phyloP scores from a whole-genome alignment of 2,329 filamentous ascomycete species.

The Exserohilum rostratum region DNA sequence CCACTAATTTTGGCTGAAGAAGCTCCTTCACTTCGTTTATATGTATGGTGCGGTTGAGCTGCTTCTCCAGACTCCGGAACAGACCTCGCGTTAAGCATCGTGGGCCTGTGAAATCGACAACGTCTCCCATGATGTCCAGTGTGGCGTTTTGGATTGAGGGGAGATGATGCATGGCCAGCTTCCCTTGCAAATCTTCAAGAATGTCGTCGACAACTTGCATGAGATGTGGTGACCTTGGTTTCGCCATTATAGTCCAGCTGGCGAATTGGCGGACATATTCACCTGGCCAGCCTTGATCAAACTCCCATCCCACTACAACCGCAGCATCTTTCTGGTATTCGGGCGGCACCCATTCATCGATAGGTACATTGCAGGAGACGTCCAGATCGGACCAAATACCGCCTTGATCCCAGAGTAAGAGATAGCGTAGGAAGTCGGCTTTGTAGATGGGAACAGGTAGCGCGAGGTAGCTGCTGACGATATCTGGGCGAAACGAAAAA shows the following conservation, averaged over 20 bases:
- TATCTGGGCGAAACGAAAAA: constrained; percentile 45
- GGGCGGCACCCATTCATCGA: constrained; percentile 47
- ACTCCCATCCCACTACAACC: constrained; percentile 50
- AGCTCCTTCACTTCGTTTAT: constrained; percentile 26
- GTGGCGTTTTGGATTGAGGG: constrained; percentile 23
- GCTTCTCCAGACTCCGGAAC: constrained; percentile 29
- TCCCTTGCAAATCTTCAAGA: constrained; percentile 21
- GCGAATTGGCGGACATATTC: constrained; percentile 33
- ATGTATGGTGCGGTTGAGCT: constrained; percentile 18
- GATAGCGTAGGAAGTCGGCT: constrained; percentile 53
- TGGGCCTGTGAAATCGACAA: constrained; percentile 40
- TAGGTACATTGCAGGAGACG: constrained; percentile 43
- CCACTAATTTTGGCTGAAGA: constrained; percentile 34
- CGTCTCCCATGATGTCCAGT: constrained; percentile 31
- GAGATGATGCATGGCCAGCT: constrained; percentile 17
- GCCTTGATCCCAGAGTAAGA: constrained; percentile 50
- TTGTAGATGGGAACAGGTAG: constrained; percentile 49
- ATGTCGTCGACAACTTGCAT: constrained; percentile 37
- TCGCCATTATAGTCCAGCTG: constrained; percentile 41
- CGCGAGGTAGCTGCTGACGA: constrained; percentile 44
- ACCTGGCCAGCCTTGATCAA: constrained; percentile 37
- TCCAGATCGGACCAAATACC: constrained; percentile 54
- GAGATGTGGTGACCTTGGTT: constrained; percentile 31
- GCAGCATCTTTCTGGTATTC: constrained; percentile 37
- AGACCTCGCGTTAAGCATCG: constrained; percentile 33